These are phyloP conservation scores for Plantago lanceolata DNA, from an alignment of 305 asterid genomes.

Conservation along the genomic window DNA sequence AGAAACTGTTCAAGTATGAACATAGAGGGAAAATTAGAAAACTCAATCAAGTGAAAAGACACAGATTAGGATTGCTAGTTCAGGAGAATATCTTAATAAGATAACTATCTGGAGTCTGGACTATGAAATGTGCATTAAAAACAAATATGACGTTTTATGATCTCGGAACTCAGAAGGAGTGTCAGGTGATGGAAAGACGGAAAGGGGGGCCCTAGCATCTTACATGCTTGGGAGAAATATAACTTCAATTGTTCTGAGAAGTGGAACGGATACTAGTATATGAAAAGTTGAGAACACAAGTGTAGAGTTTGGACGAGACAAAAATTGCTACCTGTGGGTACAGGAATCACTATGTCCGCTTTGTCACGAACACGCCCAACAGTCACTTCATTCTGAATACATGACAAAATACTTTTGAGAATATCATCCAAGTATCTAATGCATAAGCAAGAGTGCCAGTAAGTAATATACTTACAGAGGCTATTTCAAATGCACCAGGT, in stretches of 20 bases:
- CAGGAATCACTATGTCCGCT: slow-evolving; percentile 71
- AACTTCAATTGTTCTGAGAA: background rate
- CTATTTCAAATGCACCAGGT: slow-evolving; percentile 67
- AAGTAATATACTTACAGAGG: slow-evolving; percentile 44
- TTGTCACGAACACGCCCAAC: slow-evolving; percentile 70
- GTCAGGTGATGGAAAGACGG: background rate
- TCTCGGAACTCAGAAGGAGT: no score
- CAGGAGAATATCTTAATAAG: background rate
- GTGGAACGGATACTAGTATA: background rate
- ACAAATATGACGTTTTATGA: background rate
- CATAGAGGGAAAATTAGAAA: background rate
- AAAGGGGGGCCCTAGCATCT: background rate
- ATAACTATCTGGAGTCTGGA: background rate
- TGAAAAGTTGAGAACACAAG: background rate
- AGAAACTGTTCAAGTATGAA: slow-evolving; percentile 44
- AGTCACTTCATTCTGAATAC: slow-evolving; percentile 47
- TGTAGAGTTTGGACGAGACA: background rate
- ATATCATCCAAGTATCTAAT: background rate
- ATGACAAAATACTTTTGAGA: slow-evolving; percentile 5
- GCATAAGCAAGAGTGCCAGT: background rate
- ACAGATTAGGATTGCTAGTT: background rate
- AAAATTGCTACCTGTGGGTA: slow-evolving; percentile 65
- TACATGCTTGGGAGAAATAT: background rate
- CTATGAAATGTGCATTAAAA: background rate
- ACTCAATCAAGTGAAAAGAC: background rate